These are phyloP conservation scores for Cladophialophora yegresii DNA, from an alignment of 2,329 filamentous ascomycete species.

Conservation along the genomic window DNA sequence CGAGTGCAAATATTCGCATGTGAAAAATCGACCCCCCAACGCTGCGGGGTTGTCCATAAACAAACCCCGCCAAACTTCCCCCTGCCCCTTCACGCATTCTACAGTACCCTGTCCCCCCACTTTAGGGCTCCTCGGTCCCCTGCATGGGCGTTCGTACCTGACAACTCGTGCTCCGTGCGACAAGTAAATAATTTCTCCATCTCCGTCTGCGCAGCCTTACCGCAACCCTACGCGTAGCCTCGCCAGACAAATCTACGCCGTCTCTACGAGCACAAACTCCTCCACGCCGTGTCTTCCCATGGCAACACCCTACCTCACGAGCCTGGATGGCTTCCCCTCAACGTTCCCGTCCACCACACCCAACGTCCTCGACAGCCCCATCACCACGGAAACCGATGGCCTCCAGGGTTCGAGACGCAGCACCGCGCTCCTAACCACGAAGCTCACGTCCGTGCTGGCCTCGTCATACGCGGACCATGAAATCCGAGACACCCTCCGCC, in stretches of 20 bases:
- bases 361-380: constrained; percentile 19
- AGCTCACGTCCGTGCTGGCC: constrained; percentile 82
- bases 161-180: too few species aligned
- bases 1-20: neutral
- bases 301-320: constrained; percentile 21
- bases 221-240: constrained; percentile 7
- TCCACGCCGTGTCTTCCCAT: constrained; percentile 9
- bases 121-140: neutral
- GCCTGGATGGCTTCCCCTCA: constrained; percentile 19
- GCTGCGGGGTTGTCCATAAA: neutral
- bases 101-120: neutral
- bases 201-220: neutral
- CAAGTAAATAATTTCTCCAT: neutral
- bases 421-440: constrained; percentile 75
- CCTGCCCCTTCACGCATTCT: neutral
- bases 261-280: neutral
- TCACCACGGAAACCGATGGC: constrained; percentile 18
- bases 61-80: neutral
- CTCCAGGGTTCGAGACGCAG: constrained; percentile 21
- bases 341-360: neutral
- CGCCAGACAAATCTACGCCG: neutral
- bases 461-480: constrained; percentile 91
- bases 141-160: too few species aligned
- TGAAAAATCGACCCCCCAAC: neutral
- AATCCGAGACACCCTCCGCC: constrained; percentile 78